Conservation (phyloP, 768 basidiomycete species). For the Termitomyces titanicus region DNA sequence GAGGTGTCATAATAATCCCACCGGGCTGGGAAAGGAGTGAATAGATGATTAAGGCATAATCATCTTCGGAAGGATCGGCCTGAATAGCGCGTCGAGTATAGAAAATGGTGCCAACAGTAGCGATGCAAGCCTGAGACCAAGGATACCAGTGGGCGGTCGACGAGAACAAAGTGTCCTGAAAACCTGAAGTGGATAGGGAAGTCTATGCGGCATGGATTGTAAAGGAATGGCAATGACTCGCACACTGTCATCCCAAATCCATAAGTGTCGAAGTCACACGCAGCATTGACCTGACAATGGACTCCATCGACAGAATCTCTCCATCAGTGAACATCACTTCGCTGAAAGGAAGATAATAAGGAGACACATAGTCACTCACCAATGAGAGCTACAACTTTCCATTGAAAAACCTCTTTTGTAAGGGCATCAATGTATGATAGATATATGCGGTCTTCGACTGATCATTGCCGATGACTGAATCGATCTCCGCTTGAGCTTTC, state of each 20-base stretch:
- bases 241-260: background rate
- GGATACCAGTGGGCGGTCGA: conserved; percentile 3
- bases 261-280: background rate
- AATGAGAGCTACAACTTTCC: too few species aligned
- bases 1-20: background rate
- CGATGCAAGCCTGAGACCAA: conserved; percentile 4
- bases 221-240: background rate
- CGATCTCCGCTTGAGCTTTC: too few species aligned
- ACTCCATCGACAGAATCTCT: too few species aligned
- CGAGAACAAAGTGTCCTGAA: background rate
- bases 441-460: too few species aligned
- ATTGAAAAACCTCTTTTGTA: too few species aligned
- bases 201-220: background rate
- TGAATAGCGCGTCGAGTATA: conserved; percentile 6
- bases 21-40: conserved; percentile 1
- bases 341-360: too few species aligned
- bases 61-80: conserved; percentile 9
- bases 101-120: conserved; percentile 10
- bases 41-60: background rate
- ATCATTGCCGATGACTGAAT: too few species aligned
- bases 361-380: too few species aligned
- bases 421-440: too few species aligned
- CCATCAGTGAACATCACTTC: too few species aligned
- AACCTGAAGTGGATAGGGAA: background rate
- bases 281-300: too few species aligned